A percentile compares a stretch with the other conserved stretches of the same genome.
Conservation (phyloP, 352 stramenopile genomes). For the Globisporangium megalacanthum region DNA sequence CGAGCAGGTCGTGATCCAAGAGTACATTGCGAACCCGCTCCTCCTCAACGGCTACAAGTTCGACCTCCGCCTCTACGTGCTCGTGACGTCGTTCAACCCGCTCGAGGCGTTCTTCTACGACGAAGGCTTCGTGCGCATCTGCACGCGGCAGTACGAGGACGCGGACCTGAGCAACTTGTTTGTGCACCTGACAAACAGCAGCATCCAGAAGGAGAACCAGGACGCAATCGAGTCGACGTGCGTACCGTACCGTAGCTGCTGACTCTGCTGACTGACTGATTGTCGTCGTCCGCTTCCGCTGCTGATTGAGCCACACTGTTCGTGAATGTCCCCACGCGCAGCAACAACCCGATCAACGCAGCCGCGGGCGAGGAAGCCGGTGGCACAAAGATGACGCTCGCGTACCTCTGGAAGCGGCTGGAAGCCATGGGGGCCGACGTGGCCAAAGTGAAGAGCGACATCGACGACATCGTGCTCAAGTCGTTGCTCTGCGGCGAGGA, state of each 20-base stretch:
- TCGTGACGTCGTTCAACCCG: conserved; percentile 92
- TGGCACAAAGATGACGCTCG: conserved; percentile 80
- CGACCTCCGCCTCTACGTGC: conserved; percentile 91
- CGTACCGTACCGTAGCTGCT: too few relatives aligned
- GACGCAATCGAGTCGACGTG: conserved; percentile 35
- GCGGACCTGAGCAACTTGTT: conserved; percentile 76
- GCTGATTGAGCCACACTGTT: too few relatives aligned
- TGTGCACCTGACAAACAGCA: conserved; percentile 95
- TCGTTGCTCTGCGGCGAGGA: conserved; percentile 85
- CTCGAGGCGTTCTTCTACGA: conserved; percentile 93
- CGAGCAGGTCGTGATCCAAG: conserved; percentile 84
- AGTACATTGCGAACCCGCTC: conserved; percentile 87
- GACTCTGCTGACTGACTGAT: too few relatives aligned
- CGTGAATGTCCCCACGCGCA: too few relatives aligned
- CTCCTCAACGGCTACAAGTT: conserved; percentile 90
- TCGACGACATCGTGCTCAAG: conserved; percentile 83
- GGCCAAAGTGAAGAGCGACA: conserved; percentile 50
- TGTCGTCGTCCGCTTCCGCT: too few relatives aligned
- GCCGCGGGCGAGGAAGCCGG: conserved; percentile 38
- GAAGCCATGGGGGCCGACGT: conserved; percentile 64
- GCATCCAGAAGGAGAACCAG: conserved; percentile 87
- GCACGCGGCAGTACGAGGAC: conserved; percentile 77
- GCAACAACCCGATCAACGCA: conserved; percentile 36
- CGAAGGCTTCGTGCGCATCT: conserved; percentile 91
- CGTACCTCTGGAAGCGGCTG: conserved; percentile 71